Evolutionary conservation across 768 basidiomycete species (phyloP).

Genomic region (Macrolepiota fuliginosa): DNA sequence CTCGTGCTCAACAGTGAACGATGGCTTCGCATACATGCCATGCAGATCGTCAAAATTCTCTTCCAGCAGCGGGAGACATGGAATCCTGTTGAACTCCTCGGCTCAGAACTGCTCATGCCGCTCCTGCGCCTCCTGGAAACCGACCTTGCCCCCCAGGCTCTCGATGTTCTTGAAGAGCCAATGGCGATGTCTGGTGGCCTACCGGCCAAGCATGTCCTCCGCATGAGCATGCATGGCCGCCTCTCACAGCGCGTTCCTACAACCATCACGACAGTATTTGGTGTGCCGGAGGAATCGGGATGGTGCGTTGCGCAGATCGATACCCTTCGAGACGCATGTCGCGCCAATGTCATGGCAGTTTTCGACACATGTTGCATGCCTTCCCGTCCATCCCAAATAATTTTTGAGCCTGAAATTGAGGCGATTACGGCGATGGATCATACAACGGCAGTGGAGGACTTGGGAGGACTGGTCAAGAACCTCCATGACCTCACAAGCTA

Average conservation of each 20-base stretch:
- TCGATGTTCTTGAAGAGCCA: slow-evolving; percentile 94
- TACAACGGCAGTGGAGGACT: slow-evolving; percentile 51
- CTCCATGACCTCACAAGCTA: slow-evolving; percentile 73
- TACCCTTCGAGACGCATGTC: slow-evolving; percentile 58
- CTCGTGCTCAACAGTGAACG: slow-evolving; percentile 79
- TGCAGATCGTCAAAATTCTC: slow-evolving; percentile 87
- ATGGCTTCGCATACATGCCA: slow-evolving; percentile 78
- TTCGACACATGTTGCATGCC: slow-evolving; percentile 81
- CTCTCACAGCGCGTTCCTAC: slow-evolving; percentile 25
- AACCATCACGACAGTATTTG: slow-evolving; percentile 68
- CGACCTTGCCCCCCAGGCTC: slow-evolving; percentile 77
- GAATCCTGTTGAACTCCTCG: slow-evolving; percentile 68
- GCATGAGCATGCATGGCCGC: slow-evolving; percentile 83
- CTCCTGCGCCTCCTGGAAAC: slow-evolving; percentile 86
- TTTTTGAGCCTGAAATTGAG: slow-evolving; percentile 66
- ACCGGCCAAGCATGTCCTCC: slow-evolving; percentile 80
- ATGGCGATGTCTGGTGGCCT: slow-evolving; percentile 75
- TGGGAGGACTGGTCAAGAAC: slow-evolving; percentile 77
- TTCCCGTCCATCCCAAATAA: slow-evolving; percentile 66
- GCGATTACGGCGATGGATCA: slow-evolving; percentile 32
- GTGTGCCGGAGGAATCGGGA: slow-evolving; percentile 77
- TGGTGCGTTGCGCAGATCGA: slow-evolving; percentile 82
- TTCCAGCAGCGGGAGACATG: slow-evolving; percentile 84
- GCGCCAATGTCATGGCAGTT: slow-evolving; percentile 79
- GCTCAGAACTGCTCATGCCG: slow-evolving; percentile 89